A percentile compares a stretch with the other conserved stretches of the same genome.
Conservation (phyloP, 371 early-diverging fungal species). For the Thermomucor indicae-seudaticae region DNA sequence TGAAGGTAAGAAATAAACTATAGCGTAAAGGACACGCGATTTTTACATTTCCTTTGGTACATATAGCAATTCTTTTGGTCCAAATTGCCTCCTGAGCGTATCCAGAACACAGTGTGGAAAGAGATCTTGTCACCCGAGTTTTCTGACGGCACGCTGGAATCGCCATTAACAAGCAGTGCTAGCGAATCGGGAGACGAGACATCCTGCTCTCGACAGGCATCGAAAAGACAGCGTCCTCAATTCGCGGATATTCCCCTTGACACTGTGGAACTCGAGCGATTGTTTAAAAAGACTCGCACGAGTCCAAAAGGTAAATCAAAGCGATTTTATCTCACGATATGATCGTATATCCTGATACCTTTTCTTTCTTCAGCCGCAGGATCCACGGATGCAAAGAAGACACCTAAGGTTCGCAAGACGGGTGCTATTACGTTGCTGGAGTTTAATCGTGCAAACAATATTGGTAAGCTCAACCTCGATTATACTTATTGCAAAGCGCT, state of each 20-base stretch:
- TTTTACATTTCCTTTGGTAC: slow-evolving; percentile 1
- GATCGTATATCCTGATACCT: background rate
- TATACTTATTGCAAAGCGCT: slow-evolving; percentile 15
- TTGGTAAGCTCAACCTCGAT: slow-evolving; percentile 21
- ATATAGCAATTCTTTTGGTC: slow-evolving; percentile 61
- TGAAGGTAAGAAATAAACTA: slow-evolving; percentile 13
- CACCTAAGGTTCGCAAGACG: slow-evolving; percentile 22
- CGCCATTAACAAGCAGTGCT: slow-evolving; percentile 13
- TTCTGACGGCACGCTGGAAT: slow-evolving; percentile 18
- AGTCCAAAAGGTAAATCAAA: slow-evolving; percentile 3
- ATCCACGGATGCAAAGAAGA: background rate
- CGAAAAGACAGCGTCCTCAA: background rate
- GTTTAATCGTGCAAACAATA: slow-evolving; percentile 59
- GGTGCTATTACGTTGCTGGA: slow-evolving; percentile 52
- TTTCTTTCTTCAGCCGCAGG: no score
- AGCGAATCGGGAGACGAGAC: slow-evolving; percentile 21
- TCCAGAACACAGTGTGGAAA: slow-evolving; percentile 55
- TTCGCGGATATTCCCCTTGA: slow-evolving; percentile 16
- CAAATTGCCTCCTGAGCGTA: slow-evolving; percentile 49
- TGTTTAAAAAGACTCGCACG: slow-evolving; percentile 29
- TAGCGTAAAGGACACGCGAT: no score
- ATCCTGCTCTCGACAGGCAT: no score
- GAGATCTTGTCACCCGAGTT: slow-evolving; percentile 37
- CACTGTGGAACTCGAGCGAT: slow-evolving; percentile 32
- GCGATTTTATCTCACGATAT: background rate